These are phyloP conservation scores for Apodospora peruviana DNA, from an alignment of 495 filamentous ascomycete genomes.

Conservation along the genomic window DNA sequence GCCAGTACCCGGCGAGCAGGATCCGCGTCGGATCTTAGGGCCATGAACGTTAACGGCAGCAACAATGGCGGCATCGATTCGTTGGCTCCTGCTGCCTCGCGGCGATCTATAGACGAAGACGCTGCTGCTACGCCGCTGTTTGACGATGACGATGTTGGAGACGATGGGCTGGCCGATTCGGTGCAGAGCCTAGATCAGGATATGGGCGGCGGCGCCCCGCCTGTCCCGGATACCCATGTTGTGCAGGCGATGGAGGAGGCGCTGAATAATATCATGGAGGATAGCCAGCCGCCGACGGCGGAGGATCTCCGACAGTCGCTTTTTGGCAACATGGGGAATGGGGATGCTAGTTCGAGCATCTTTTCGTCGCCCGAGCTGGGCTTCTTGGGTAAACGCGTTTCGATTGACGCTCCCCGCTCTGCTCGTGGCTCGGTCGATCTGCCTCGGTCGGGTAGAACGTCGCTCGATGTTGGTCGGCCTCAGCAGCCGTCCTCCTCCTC, in stretches of 20 bases:
- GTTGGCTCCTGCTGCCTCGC: constrained; percentile 19
- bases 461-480: constrained; percentile 45
- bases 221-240: constrained; percentile 50
- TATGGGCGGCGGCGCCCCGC: constrained; percentile 13
- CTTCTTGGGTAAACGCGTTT: constrained; percentile 24
- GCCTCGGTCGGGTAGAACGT: constrained; percentile 41
- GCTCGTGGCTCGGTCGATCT: constrained; percentile 54
- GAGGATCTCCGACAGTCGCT: constrained; percentile 58
- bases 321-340: constrained; percentile 43
- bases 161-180: constrained; percentile 48
- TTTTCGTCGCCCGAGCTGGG: constrained; percentile 42
- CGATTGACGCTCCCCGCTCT: constrained; percentile 17
- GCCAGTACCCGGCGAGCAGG: constrained; percentile 30
- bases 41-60: constrained; percentile 23
- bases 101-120: constrained; percentile 45
- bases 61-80: constrained; percentile 31
- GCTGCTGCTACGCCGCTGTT: constrained; percentile 37
- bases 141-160: constrained; percentile 50
- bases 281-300: constrained; percentile 50
- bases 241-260: constrained; percentile 93
- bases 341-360: constrained; percentile 41
- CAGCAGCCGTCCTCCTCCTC: constrained; percentile 5
- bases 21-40: constrained; percentile 40
- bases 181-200: constrained; percentile 49
- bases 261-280: constrained; percentile 89